Evolutionary conservation across 352 stramenopile genomes (phyloP), one percentile per base, ranked within the genome.

Genomic region (Pythium coloratum): DNA sequence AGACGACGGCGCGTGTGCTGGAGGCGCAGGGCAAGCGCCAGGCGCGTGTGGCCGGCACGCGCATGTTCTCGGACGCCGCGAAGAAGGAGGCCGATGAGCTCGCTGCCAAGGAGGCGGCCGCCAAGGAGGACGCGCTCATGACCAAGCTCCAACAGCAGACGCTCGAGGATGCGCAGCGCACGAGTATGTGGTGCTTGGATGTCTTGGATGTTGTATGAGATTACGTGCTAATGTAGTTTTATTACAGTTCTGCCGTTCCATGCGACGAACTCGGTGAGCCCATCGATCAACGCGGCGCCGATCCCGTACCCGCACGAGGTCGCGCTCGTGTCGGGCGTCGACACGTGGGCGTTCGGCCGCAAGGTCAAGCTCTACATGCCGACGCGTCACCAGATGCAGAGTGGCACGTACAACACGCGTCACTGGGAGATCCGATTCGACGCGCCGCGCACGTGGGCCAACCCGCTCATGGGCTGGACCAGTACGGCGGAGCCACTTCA

Each of bases 391-490:
- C 86, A 93, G 73, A 93, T 93, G 86, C 86, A 95, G 72, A 95
- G 85, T 62, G 82, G 83, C 55, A 90, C 73, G 58, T 80, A 91
- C 75, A 84, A 90, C 72, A 93, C 85, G 16, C 86, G 84, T 58
- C 86, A 95, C 76, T 95, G 86, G 86, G 86, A 95, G 72, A 90
- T 95, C 71, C 83, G 84, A 58, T 93, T 93, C 61, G 68, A 91
- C 59, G 50, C 78, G 54, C 71, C 81, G 10, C 82, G 60, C 57
- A 92, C 82, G 68, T 98, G 94, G 94, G 75, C 84, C 26, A 98
- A 98, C 81, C 91, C 92, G 28, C 80, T 98, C 33, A 98, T 98
- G 94, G 92, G 92, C 62, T 98, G 94, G 94, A 96, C 90, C 34
- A 94, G 78, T 59, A 95, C 82, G 46, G 85, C 84, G 30, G 94